These are phyloP conservation scores for Suhomyces pyralidae DNA, from an alignment of 805 yeast genomes.

Conservation along the genomic window DNA sequence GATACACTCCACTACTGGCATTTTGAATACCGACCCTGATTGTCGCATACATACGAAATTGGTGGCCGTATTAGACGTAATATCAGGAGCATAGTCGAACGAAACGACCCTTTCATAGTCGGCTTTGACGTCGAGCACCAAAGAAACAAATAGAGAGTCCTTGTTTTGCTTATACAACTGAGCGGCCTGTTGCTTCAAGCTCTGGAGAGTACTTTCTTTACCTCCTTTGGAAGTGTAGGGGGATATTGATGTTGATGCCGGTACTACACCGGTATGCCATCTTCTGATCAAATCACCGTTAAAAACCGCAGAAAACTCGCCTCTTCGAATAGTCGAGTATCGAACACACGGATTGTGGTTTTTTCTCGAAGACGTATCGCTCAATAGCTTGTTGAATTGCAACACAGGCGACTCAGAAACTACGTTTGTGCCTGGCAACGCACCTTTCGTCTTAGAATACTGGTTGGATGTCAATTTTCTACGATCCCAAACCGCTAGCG, in stretches of 20 bases:
- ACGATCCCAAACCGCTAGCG: slow-evolving; percentile 79
- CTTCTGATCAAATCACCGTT: slow-evolving; percentile 74
- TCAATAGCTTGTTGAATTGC: slow-evolving; percentile 58
- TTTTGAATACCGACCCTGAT: slow-evolving; percentile 80
- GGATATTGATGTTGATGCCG: slow-evolving; percentile 18
- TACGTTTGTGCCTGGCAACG: slow-evolving; percentile 13
- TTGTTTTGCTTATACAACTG: slow-evolving; percentile 38
- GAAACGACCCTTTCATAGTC: slow-evolving; percentile 80
- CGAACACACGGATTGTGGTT: slow-evolving; percentile 63
- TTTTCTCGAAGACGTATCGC: slow-evolving; percentile 54
- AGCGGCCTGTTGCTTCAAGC: slow-evolving; percentile 35
- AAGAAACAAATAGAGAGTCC: slow-evolving; percentile 69
- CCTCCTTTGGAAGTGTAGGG: neutral
- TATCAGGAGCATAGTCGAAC: slow-evolving; percentile 73
- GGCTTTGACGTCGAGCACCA: slow-evolving; percentile 71
- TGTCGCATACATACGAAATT: slow-evolving; percentile 85
- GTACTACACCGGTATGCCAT: slow-evolving; percentile 71
- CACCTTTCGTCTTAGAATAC: slow-evolving; percentile 9
- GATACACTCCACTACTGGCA: slow-evolving; percentile 69
- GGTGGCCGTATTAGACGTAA: slow-evolving; percentile 47
- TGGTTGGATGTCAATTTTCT: slow-evolving; percentile 47
- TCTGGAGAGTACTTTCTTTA: slow-evolving; percentile 14
- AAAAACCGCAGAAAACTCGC: slow-evolving; percentile 77
- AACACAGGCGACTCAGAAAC: slow-evolving; percentile 54
- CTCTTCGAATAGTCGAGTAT: slow-evolving; percentile 60